These are phyloP conservation scores for Papilionanthe hybrid DNA, from an alignment of 116 monocot species.

Conservation along the genomic window DNA sequence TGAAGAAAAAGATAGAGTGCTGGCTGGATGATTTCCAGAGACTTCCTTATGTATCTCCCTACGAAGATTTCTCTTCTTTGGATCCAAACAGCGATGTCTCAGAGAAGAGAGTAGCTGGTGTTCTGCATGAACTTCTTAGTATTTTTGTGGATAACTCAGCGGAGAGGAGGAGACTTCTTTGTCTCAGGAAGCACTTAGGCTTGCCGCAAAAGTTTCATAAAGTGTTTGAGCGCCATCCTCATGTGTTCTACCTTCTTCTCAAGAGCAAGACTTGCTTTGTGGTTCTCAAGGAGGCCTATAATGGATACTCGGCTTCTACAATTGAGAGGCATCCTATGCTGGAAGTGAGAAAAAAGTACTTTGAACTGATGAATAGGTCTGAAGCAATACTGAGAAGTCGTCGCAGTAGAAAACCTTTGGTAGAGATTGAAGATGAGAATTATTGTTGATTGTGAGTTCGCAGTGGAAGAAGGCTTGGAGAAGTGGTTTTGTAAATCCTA, in stretches of 20 bases:
- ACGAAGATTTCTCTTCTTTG: conserved; percentile 40
- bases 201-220: conserved; percentile 64
- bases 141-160: conserved; percentile 69
- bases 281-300: conserved; percentile 78
- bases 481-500: background rate
- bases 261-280: conserved; percentile 89
- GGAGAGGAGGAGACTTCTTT: conserved; percentile 69
- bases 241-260: conserved; percentile 68
- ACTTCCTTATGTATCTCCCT: conserved; percentile 64
- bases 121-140: conserved; percentile 69
- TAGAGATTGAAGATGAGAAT: conserved; percentile 6
- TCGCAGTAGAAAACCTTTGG: conserved; percentile 26
- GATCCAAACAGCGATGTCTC: conserved; percentile 39
- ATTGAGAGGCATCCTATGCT: conserved; percentile 60
- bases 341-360: conserved; percentile 51
- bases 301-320: conserved; percentile 11
- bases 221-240: conserved; percentile 74
- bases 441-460: background rate
- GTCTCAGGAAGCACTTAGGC: conserved; percentile 56
- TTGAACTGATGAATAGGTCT: conserved; percentile 57
- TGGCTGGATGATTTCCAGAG: conserved; percentile 71
- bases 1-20: conserved; percentile 58
- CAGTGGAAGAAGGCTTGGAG: background rate
- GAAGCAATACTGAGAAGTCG: conserved; percentile 41
- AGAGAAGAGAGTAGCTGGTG: conserved; percentile 63